Base-by-base conservation (phyloP, 2,329 filamentous ascomycete genomes). In the Aspergillus sp. region DNA sequence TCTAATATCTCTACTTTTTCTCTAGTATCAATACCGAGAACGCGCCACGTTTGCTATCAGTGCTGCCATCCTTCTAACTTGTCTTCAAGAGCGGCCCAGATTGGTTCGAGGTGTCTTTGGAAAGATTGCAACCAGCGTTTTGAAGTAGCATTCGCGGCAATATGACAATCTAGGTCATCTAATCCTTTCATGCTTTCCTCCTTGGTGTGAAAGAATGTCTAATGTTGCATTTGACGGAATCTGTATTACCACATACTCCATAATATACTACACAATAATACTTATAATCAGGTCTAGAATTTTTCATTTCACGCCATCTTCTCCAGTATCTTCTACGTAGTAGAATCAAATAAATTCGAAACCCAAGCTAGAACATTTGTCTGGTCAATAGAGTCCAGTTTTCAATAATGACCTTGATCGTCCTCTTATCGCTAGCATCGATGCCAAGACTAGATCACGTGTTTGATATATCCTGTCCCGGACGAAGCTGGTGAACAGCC, bases 81-180 rank as follows among this genome's bases (percentile, higher is more conserved):
- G 84, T 67, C 82, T 87, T 24, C 76, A 81, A 46, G 89, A 91
- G 75, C 85, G 87, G 52, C 84, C 82, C 36, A 74, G 71, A 31
- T 79, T 86, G 65, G 87, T 92, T 26, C 81, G 89, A 58, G 90
- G 90, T 5, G 83, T 92, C 49, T 76, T 92, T 61, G 90, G 90
- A 7, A 82, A 78, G 20, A 69, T 92, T 26, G 62, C 67, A 29
- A 63, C 62, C 10, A 64, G 66, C 14, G 66, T 75, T 22, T 56
- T 75, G 63, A 69, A 65, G 49, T 69, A 42, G 16, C 36, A n/a
- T 42, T 42, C 5, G 14, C 16, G 16, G 14, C 6, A 42, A 2
- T 7, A 7, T 42, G 16, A 42, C 6, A 42, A 6, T 3, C 39
- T 32, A 20, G 5, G 14, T 18, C 22, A 3, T 24, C 12, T 29